Evolutionary conservation across 495 filamentous ascomycete species (phyloP), one percentile per base, ranked within the genome.

Genomic region (Acidiella bohemica): DNA sequence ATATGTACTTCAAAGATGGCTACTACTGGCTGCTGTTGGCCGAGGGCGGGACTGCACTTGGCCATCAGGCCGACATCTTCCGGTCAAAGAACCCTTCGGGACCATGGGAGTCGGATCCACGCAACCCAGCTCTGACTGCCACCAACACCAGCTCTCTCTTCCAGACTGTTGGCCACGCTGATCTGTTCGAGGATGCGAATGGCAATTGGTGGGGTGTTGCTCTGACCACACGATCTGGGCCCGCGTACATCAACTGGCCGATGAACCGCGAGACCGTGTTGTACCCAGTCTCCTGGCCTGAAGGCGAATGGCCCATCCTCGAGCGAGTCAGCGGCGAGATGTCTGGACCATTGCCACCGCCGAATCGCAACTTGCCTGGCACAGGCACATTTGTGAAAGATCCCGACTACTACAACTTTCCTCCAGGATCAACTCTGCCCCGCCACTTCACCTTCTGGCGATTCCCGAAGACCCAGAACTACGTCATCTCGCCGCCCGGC

Each of bases 221-320:
- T 4, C 57, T 78, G 2, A 60, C 67, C 3, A 70, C 65, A 1
- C 61, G 75, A 23, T 51, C 42, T 1, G 55, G 55, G 13, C 53
- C 53, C 3, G 49, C 47, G 12, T 57, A 50, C 34, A 31, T 62
- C n/a, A 61, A 67, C 30, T 74, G 67, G 46, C 70, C 71, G 18
- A 75, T 78, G 72, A 73, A 71, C 17, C 54, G 75, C 0, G 76
- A 78, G 54, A 72, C 70, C 0, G 57, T 75, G 17, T 57, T 80
- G 36, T 62, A 64, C 2, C 60, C 69, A 0, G 71, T 70, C 0
- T 58, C 52, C 21, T 80, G 73, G 75, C 40, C 57, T 1, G 40
- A 53, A 0, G 60, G 53, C 2, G 40, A 64, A 22, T 67, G 58
- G 47, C 68, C 68, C 0, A 33, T 61, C 7, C 63, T 60, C 44